phyloP scores from a whole-genome alignment of 176 grass and related monocot genomes.

The Eremochloa ophiuroides region DNA sequence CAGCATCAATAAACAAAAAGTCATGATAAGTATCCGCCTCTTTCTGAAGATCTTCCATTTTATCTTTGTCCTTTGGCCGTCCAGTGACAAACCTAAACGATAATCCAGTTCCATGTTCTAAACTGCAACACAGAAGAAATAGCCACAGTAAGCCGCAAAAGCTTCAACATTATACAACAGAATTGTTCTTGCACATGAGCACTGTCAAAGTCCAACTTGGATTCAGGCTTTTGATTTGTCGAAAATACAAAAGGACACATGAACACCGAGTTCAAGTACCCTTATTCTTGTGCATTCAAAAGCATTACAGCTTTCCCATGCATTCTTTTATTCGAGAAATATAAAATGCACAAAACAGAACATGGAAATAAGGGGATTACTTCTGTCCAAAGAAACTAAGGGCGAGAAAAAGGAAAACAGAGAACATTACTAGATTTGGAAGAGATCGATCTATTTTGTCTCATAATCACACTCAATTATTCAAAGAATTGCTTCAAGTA shows the following conservation, averaged over 20 bases:
- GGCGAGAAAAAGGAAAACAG: neutral
- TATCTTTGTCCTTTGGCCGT: slow-evolving; percentile 61
- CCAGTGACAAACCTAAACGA: slow-evolving; percentile 92
- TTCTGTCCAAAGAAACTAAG: neutral
- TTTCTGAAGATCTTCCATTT: slow-evolving; percentile 74
- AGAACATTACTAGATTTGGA: neutral
- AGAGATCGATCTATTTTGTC: neutral
- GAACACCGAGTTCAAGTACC: neutral
- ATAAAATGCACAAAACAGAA: neutral
- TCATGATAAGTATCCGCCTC: slow-evolving; percentile 86
- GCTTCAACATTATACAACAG: neutral
- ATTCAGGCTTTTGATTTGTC: neutral
- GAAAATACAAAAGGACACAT: neutral
- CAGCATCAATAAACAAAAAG: slow-evolving; percentile 86
- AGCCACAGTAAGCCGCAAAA: slow-evolving; percentile 1
- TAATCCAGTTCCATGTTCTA: slow-evolving; percentile 80
- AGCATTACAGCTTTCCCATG: neutral
- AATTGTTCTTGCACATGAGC: neutral
- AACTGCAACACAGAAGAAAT: slow-evolving; percentile 49
- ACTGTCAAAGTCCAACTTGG: neutral
- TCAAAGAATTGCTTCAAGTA: too few species aligned
- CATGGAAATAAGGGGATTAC: neutral
- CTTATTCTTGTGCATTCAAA: neutral
- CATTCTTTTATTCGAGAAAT: neutral
- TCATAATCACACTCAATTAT: too few species aligned